Evolutionary conservation across 306 rosid genomes (phyloP), one percentile per base, ranked within the genome.

Genomic region (Rubus parviflorus): DNA sequence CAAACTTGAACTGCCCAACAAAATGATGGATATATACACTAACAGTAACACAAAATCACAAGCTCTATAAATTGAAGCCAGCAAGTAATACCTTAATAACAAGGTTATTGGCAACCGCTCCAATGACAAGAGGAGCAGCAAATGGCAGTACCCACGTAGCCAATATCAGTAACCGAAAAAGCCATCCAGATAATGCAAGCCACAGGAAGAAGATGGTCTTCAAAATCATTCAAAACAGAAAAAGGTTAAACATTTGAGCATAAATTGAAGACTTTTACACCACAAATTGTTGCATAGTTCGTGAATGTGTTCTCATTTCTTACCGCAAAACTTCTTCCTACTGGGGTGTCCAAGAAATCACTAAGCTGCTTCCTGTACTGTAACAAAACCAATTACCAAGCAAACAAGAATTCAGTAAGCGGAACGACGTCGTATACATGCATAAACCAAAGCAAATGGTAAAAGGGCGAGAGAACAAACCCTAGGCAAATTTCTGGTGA

Each of bases 181-280:
- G 96, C 97, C 99, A 95, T 70, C 99, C 99, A 74, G 99, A 95
- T 30, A 95, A 81, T 35, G 97, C 97, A 76, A 95, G 88, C 99
- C 97, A 95, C 77, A 95, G 83, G 87, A 95, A 92, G 90, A 95
- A 91, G 69, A 92, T 68, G 17, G 99, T 95, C 99, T 95, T 79
- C 81, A 79, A 80, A 82, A 73, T 25, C n/a, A 57, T 69, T 30
- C 52, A 8, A 12, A 74, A 52, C 0, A 5, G 47, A 38, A 49
- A 47, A 45, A 48, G 7, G 11, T 47, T 8, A 25, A 57, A 61
- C 52, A 53, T 20, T n/a, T 3, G 10, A 73, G 23, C 9, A 53
- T 3, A 35, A 45, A 63, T 7, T 42, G 62, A 58, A 16, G 19
- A 70, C 43, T 17, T 70, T 17, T 3, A 25, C 12, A 25, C 12